phyloP scores from a whole-genome alignment of 2,329 filamentous ascomycete genomes.

The Alternaria atra region DNA sequence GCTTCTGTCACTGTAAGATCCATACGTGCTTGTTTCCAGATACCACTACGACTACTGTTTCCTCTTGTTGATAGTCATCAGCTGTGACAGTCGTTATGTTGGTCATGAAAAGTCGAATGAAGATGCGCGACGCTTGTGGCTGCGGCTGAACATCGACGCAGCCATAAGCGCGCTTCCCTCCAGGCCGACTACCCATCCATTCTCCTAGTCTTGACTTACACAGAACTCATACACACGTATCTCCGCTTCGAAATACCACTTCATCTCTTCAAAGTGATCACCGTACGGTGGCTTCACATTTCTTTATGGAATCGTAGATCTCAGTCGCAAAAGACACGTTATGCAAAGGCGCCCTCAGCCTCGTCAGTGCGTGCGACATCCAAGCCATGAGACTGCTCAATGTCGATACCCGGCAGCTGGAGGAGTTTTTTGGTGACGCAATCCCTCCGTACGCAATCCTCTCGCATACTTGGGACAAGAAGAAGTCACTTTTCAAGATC shows the following conservation, averaged over 20 bases:
- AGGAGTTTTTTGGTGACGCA: not conserved
- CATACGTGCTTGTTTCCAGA: no score
- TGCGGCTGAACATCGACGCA: not conserved
- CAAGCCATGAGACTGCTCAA: not conserved
- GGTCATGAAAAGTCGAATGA: not conserved
- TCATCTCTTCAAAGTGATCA: rapidly evolving
- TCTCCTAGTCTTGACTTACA: not conserved
- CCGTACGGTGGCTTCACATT: not conserved
- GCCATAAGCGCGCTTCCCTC: not conserved
- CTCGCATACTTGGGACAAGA: not conserved
- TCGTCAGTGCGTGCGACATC: not conserved
- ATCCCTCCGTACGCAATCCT: not conserved
- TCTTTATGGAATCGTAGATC: not conserved
- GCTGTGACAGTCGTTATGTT: not conserved
- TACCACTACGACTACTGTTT: not conserved
- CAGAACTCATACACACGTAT: no score
- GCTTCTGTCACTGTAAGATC: no score
- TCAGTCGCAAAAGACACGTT: not conserved
- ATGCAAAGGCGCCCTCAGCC: not conserved
- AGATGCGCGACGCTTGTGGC: not conserved
- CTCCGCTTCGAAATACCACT: not conserved
- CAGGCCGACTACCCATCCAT: not conserved
- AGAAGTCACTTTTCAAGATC: not conserved
- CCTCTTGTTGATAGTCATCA: not conserved
- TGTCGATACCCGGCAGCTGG: not conserved